phyloP scores from a whole-genome alignment of 495 filamentous ascomycete genomes.

The Penicillium coprophilum region DNA sequence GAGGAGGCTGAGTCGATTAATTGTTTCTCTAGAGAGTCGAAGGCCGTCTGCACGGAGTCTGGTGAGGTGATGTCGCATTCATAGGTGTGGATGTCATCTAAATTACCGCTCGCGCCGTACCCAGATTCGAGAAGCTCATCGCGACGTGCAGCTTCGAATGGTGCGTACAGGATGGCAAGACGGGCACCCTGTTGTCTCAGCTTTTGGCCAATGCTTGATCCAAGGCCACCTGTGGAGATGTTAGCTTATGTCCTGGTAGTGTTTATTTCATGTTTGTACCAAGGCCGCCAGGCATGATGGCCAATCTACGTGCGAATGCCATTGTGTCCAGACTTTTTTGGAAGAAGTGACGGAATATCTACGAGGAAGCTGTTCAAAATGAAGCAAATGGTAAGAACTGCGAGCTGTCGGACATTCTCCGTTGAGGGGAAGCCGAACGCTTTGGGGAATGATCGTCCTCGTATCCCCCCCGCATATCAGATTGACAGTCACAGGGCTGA shows the following conservation, averaged over 20 bases:
- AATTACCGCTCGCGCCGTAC: conserved; percentile 23
- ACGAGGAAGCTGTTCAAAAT: background rate
- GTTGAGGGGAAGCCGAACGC: conserved; percentile 3
- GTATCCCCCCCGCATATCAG: background rate
- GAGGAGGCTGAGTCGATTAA: conserved; percentile 18
- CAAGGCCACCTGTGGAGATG: conserved; percentile 35
- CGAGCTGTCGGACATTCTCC: background rate
- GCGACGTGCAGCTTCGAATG: conserved; percentile 40
- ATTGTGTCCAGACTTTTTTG: conserved; percentile 16
- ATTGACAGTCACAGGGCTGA: background rate
- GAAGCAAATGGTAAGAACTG: background rate
- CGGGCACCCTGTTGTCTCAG: conserved; percentile 37
- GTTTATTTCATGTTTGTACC: conserved; percentile 26
- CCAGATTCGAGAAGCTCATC: conserved; percentile 35
- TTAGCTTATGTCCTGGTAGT: conserved; percentile 7
- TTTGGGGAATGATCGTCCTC: conserved; percentile 8
- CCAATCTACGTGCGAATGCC: conserved; percentile 37
- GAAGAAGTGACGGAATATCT: background rate
- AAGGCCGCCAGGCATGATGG: conserved; percentile 42
- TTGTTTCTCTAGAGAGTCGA: conserved; percentile 25
- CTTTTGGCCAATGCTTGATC: conserved; percentile 41
- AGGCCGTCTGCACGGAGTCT: conserved; percentile 37
- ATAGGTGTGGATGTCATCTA: conserved; percentile 34
- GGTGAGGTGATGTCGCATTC: conserved; percentile 46
- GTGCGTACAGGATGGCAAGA: conserved; percentile 43